A percentile compares a stretch with the other conserved stretches of the same genome.
These are phyloP conservation scores for Lachnellula suecica DNA, from an alignment of 2,329 filamentous ascomycete species.

Conservation along the genomic window DNA sequence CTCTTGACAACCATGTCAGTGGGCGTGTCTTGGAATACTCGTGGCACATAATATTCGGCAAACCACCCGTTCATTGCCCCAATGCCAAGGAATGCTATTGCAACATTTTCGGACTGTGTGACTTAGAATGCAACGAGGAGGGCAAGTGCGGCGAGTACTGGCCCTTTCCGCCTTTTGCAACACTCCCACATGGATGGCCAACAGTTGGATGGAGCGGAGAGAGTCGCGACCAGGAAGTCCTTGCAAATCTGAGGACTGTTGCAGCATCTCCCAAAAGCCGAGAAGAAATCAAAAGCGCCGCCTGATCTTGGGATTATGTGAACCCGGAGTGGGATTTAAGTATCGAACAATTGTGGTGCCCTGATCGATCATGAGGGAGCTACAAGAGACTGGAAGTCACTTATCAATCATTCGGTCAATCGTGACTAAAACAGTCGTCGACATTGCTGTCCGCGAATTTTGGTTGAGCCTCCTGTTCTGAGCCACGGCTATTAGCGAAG, in stretches of 20 bases:
- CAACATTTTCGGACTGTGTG: conserved; percentile 62
- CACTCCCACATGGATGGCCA: conserved; percentile 62
- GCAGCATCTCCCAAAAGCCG: background rate
- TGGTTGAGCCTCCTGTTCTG: too few relatives aligned
- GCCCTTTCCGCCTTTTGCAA: conserved; percentile 54
- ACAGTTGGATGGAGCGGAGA: conserved; percentile 50
- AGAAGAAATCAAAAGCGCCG: too few relatives aligned
- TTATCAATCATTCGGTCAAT: too few relatives aligned
- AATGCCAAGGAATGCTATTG: conserved; percentile 63
- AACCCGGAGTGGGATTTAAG: too few relatives aligned
- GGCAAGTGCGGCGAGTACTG: conserved; percentile 57
- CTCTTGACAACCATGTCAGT: conserved; percentile 51
- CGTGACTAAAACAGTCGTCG: too few relatives aligned
- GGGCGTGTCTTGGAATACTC: conserved; percentile 62
- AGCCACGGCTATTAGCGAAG: too few relatives aligned
- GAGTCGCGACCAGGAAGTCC: conserved; percentile 22
- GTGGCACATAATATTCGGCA: conserved; percentile 64
- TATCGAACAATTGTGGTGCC: too few relatives aligned
- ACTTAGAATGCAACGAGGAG: conserved; percentile 38
- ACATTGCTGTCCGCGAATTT: too few relatives aligned
- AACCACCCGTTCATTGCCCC: conserved; percentile 59
- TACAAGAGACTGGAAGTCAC: too few relatives aligned
- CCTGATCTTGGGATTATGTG: too few relatives aligned
- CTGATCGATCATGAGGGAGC: too few relatives aligned
- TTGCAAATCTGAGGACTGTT: background rate